Evolutionary conservation across 192 early-diverging fungal species (phyloP), one percentile per base, ranked within the genome.

Genomic region (Coemansia sp.): DNA sequence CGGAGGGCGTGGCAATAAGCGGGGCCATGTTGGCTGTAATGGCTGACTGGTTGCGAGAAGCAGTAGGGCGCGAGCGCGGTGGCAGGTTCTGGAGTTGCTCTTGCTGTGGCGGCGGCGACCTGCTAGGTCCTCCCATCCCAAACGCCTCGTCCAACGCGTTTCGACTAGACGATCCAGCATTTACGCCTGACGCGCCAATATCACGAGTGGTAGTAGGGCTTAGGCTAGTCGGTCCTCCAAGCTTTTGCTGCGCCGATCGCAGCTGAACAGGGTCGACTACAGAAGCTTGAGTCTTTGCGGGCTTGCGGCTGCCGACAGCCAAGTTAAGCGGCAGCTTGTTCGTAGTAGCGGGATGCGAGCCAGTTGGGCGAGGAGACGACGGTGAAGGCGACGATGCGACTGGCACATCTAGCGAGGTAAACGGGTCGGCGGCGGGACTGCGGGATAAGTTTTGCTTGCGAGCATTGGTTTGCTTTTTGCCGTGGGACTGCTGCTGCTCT

Each of bases 241-340:
- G 57, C 51, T 72, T 66, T 46, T 82, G 79, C 65, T 79, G 79
- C 1, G 79, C 77, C n/a, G 79, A 70, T 10, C 79, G 79, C 15
- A 86, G 72, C 72, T 86, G 84, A 6, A 66, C 67, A 10, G 84
- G 84, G 41, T 86, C 76, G 18, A 86, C 77, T 33, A 78, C 73
- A 2, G 79, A 75, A 1, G 71, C 54, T 22, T 74, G 71, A 34
- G 57, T 73, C 51, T 68, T 77, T 31, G 65, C 66, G 5, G 57
- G 31, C 62, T 81, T 81, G 59, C 84, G 76, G 24, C 41, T 73
- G 41, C 76, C 76, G 3, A 51, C 44, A 7, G 74, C 79, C 31
- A 86, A 54, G 31, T 81, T 81, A 1, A 86, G 71, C 41, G 79
- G 74, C 71, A 75, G 76, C 67, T 74, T 75, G 60, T 29, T 44